Base-by-base conservation (phyloP, 2,329 filamentous ascomycete species). In the Talaromyces sp. region DNA sequence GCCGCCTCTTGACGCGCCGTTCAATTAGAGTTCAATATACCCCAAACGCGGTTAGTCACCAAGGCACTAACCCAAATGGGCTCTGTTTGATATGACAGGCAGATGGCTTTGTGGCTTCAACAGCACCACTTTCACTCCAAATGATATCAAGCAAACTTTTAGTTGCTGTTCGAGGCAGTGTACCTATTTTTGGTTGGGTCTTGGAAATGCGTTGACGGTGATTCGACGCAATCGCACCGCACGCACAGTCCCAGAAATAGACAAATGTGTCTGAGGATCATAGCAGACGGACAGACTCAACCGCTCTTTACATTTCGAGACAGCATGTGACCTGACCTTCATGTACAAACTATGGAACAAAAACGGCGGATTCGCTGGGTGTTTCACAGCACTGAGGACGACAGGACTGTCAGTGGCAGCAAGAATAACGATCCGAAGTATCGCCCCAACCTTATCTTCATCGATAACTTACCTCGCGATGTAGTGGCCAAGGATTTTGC, bases 301-400 rank as follows among this genome's bases (percentile, higher is more conserved):
- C 22, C 22, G 22, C 22, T 22, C 22, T 22, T 22, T 22, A 22
- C 22, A 22, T 22, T 22, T 22, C 22, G 22, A 22, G 22, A 79
- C 1, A 83, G 76, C 66, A 84, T 77, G 67, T 65, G 89, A 19
- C 39, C 89, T 56, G 87, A 89, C 39, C 75, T 89, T 66, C 77
- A 72, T 19, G 75, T 89, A 62, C 31, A 78, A 67, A 79, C 80
- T 27, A 78, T 71, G 64, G 59, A 77, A 64, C 60, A 78, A 56
- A 81, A 70, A 7, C 78, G 78, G 49, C 35, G 24, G 4, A 45
- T 1, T 11, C 22, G 39, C 13, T 24, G 37, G 31, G 57, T 13
- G 4, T 10, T 22, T 19, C 19, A 13, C 19, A 13, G 54, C 16
- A 5, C 8, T 24, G 33, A 41, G 33, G 27, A 60, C 24, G 24